Conservation (phyloP, 2,329 filamentous ascomycete species). For the Trichoderma koningii region DNA sequence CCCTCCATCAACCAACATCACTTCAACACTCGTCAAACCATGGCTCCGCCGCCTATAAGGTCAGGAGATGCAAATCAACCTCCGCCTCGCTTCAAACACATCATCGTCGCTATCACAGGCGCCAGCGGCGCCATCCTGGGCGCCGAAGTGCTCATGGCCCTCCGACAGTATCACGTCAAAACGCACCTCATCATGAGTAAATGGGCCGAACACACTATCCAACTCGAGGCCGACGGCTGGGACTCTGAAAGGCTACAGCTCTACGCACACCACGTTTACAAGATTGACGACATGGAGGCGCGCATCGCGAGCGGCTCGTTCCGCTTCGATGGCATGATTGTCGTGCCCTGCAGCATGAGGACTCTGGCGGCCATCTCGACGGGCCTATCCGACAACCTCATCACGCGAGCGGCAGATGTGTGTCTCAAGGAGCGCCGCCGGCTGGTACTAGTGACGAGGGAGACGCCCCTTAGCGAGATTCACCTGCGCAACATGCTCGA, state of each 20-base stretch:
- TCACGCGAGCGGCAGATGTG: slow-evolving; percentile 50
- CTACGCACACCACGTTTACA: slow-evolving; percentile 30
- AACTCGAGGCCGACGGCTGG: slow-evolving; percentile 31
- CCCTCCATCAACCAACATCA: not conserved
- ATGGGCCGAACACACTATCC: slow-evolving; percentile 31
- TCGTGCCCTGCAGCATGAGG: slow-evolving; percentile 53
- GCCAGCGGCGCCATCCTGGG: slow-evolving; percentile 30
- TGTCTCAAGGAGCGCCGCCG: slow-evolving; percentile 48
- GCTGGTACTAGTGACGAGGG: slow-evolving; percentile 46
- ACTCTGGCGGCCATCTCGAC: slow-evolving; percentile 48
- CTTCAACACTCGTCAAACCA: not conserved
- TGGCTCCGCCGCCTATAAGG: not conserved
- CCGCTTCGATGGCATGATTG: slow-evolving; percentile 47
- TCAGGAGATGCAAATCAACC: not conserved
- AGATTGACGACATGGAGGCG: slow-evolving; percentile 29
- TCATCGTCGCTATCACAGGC: slow-evolving; percentile 32
- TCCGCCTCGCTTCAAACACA: slow-evolving; percentile 15
- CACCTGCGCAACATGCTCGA: slow-evolving; percentile 51
- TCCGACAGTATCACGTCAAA: slow-evolving; percentile 30
- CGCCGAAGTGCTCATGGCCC: slow-evolving; percentile 27
- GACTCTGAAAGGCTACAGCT: slow-evolving; percentile 23
- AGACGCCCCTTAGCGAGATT: slow-evolving; percentile 51
- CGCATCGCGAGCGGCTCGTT: slow-evolving; percentile 32
- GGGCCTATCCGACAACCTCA: slow-evolving; percentile 50
- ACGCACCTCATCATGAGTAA: slow-evolving; percentile 32